Evolutionary conservation across 805 yeast species (phyloP).

Genomic region (Candida krabiensis): DNA sequence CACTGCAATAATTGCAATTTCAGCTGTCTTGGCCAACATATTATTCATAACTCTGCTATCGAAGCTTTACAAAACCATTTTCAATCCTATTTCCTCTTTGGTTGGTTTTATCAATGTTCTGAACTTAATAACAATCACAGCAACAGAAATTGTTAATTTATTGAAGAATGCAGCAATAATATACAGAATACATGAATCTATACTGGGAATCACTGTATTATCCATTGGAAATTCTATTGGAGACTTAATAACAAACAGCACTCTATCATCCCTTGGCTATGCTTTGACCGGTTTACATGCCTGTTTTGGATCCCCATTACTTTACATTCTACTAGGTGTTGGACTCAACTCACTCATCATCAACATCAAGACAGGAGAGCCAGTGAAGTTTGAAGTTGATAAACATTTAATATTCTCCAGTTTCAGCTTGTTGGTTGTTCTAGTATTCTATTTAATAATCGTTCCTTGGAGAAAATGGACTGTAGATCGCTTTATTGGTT

Average conservation of each 20-base stretch:
- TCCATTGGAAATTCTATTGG: slow-evolving; percentile 53
- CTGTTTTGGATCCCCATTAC: slow-evolving; percentile 54
- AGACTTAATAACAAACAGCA: slow-evolving; percentile 50
- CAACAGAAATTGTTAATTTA: slow-evolving; percentile 29
- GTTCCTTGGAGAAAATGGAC: slow-evolving; percentile 50
- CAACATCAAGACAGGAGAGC: slow-evolving; percentile 12
- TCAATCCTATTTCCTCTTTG: slow-evolving; percentile 23
- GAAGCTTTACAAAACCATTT: slow-evolving; percentile 12
- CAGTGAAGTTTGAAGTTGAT: slow-evolving; percentile 39
- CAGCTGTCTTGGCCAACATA: slow-evolving; percentile 3
- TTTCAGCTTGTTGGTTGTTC: slow-evolving; percentile 39
- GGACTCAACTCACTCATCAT: slow-evolving; percentile 46
- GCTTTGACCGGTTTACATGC: slow-evolving; percentile 50
- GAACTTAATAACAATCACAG: slow-evolving; percentile 29
- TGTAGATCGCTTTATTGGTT: slow-evolving; percentile 43
- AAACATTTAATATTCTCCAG: slow-evolving; percentile 38
- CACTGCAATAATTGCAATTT: slow-evolving; percentile 1
- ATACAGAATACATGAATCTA: slow-evolving; percentile 44
- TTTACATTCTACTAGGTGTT: slow-evolving; percentile 48
- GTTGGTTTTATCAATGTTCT: slow-evolving; percentile 32
- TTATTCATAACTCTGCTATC: background rate
- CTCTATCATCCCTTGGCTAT: slow-evolving; percentile 37
- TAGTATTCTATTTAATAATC: slow-evolving; percentile 37
- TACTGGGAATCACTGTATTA: slow-evolving; percentile 48
- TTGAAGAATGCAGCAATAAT: slow-evolving; percentile 47